Conservation (phyloP, 164 flowering plant genomes). For the Umbilicus rupestris region DNA sequence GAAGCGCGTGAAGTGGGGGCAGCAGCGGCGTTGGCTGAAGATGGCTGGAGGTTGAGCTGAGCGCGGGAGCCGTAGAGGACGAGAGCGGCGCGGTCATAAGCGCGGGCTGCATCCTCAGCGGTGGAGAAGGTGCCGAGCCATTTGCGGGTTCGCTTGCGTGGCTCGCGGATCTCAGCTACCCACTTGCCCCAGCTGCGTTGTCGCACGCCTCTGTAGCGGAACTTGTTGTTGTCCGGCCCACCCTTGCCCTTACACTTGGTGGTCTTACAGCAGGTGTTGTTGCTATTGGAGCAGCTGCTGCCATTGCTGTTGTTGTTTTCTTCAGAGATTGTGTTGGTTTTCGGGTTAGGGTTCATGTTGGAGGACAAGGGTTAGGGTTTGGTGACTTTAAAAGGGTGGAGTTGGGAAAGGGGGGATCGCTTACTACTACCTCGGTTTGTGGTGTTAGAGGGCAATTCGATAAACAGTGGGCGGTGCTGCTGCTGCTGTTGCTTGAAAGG, state of each 20-base stretch:
- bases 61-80: conserved; percentile 78
- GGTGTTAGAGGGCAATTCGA: not conserved
- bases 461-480: conserved; percentile 2
- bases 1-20: conserved; percentile 41
- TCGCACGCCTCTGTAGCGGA: conserved; percentile 75
- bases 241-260: conserved; percentile 65
- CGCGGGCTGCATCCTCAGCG: conserved; percentile 93
- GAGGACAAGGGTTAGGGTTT: not conserved
- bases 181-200: conserved; percentile 97
- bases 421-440: not conserved
- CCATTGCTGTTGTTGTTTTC: conserved; percentile 2
- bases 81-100: conserved; percentile 88
- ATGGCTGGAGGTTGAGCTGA: conserved; percentile 75
- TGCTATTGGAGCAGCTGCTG: conserved; percentile 11
- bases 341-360: not conserved
- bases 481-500: conserved; percentile 12
- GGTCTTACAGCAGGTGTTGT: conserved; percentile 10
- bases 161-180: conserved; percentile 98
- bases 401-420: not conserved
- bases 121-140: conserved; percentile 96
- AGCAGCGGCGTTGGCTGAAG: conserved; percentile 18
- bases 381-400: not conserved
- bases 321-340: not conserved
- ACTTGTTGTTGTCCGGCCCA: conserved; percentile 84
- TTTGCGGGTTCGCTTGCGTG: conserved; percentile 62